These are phyloP conservation scores for Pezicula neosporulosa DNA, from an alignment of 2,329 filamentous ascomycete species.

Conservation along the genomic window DNA sequence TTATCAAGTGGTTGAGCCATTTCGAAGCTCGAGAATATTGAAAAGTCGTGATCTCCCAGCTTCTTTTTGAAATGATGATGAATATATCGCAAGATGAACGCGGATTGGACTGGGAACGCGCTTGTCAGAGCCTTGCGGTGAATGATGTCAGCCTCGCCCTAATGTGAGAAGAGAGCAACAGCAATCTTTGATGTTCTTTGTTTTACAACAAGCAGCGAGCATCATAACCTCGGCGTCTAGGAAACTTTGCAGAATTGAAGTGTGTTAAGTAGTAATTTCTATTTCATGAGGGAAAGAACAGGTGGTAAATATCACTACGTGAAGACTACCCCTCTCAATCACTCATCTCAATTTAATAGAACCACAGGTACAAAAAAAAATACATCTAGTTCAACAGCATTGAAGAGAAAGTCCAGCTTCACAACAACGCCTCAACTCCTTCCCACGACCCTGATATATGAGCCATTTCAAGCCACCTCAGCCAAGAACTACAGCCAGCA, in stretches of 20 bases:
- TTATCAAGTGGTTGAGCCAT: constrained; percentile 25
- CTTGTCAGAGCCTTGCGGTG: constrained; percentile 1
- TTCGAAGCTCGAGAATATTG: constrained; percentile 2
- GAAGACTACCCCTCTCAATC: too few relatives aligned
- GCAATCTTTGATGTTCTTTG: too few relatives aligned
- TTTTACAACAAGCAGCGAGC: too few relatives aligned
- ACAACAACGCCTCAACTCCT: background rate
- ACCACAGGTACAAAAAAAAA: too few relatives aligned
- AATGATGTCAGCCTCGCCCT: constrained; percentile 7
- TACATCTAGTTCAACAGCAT: too few relatives aligned
- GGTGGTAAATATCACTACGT: too few relatives aligned
- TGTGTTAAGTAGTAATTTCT: too few relatives aligned
- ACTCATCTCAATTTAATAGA: too few relatives aligned
- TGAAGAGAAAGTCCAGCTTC: background rate
- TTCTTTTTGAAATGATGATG: background rate
- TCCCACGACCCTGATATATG: background rate
- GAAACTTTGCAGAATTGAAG: too few relatives aligned
- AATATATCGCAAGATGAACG: background rate
- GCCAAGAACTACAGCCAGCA: constrained; percentile 80
- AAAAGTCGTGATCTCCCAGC: background rate
- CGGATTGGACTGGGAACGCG: constrained; percentile 2
- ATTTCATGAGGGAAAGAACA: too few relatives aligned
- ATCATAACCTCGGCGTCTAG: too few relatives aligned
- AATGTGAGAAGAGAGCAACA: too few relatives aligned
- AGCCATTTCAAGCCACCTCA: constrained; percentile 31